Evolutionary conservation across 768 basidiomycete genomes (phyloP), one percentile per base, ranked within the genome.

Genomic region (Leucogyrophana mollusca): DNA sequence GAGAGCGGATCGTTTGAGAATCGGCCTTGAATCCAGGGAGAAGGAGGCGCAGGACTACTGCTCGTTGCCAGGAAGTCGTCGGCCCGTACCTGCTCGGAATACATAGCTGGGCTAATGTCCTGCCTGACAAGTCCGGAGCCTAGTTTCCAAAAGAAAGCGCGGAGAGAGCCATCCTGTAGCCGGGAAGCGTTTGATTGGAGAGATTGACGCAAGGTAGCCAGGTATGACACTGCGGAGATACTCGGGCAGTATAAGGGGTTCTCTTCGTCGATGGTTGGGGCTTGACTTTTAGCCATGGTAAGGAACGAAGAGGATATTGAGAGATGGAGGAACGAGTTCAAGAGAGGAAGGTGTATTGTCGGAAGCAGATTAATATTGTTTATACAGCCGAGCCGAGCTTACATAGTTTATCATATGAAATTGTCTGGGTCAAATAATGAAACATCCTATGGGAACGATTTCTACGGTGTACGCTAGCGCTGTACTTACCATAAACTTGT

Each of bases 191-290:
- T 40, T 42, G 51, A 45, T 45, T 56, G 58, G 39, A 54, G 47
- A 47, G 57, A 56, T 32, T 59, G 64, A n/a, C 73, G 73, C 20
- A 82, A 60, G 42, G 65, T 69, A 43, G 71, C 60, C 45, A 81
- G 62, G 57, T 75, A 82, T 22, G 67, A 58, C 40, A 68, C 60
- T 9, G 78, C 74, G 43, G 77, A 63, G 9, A 80, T 47, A 18
- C 68, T 55, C 11, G 81, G 79, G 50, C 81, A 83, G 60, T 82
- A 83, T 34, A 77, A 67, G 5, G 82, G 80, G 47, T 83, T 83
- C 21, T 76, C 64, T n/a, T 69, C 58, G 61, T 82, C 79, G 21
- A 77, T 57, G 14, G 69, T 46, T 33, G 77, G 77, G 47, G 48
- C 36, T 34, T 56, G 45, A 14, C 34, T 6, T 24, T 34, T 23